A percentile compares a stretch with the other conserved stretches of the same genome.
Evolutionary conservation across 2,329 filamentous ascomycete genomes (phyloP).

Genomic region (Fusarium ramigenum): DNA sequence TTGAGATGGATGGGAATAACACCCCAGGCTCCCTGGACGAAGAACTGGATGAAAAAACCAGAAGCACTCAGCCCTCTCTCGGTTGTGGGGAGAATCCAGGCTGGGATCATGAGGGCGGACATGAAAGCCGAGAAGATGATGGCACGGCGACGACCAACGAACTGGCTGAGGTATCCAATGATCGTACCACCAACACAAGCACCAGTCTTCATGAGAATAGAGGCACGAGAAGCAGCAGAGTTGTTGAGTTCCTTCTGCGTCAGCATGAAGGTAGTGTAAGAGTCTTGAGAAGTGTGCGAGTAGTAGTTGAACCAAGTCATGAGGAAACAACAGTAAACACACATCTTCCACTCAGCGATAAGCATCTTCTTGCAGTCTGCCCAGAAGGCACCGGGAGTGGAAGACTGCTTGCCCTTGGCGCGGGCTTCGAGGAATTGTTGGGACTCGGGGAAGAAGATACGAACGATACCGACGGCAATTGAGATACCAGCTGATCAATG

Average conservation of each 20-base stretch:
- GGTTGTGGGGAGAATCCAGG: slow-evolving; percentile 73
- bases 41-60: slow-evolving; percentile 77
- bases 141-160: slow-evolving; percentile 75
- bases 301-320: slow-evolving; percentile 83
- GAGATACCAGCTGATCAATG: slow-evolving; percentile 64
- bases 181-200: slow-evolving; percentile 78
- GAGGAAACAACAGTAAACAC: slow-evolving; percentile 78
- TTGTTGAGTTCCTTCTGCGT: slow-evolving; percentile 75
- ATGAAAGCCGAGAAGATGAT: slow-evolving; percentile 70
- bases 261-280: slow-evolving; percentile 83
- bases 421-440: slow-evolving; percentile 78
- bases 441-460: slow-evolving; percentile 76
- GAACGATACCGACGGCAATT: slow-evolving; percentile 73
- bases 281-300: slow-evolving; percentile 83
- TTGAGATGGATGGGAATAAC: slow-evolving; percentile 79
- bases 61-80: slow-evolving; percentile 68
- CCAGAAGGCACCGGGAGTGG: slow-evolving; percentile 68
- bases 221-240: slow-evolving; percentile 72
- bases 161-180: slow-evolving; percentile 79
- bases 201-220: slow-evolving; percentile 83
- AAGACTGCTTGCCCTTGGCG: slow-evolving; percentile 62
- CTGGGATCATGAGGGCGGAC: slow-evolving; percentile 71
- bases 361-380: slow-evolving; percentile 75
- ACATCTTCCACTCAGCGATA: slow-evolving; percentile 77
- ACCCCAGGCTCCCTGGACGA: slow-evolving; percentile 72